Evolutionary conservation across 2,329 filamentous ascomycete genomes (phyloP), one percentile per base, ranked within the genome.

Genomic region (Nannizzia gypsea): DNA sequence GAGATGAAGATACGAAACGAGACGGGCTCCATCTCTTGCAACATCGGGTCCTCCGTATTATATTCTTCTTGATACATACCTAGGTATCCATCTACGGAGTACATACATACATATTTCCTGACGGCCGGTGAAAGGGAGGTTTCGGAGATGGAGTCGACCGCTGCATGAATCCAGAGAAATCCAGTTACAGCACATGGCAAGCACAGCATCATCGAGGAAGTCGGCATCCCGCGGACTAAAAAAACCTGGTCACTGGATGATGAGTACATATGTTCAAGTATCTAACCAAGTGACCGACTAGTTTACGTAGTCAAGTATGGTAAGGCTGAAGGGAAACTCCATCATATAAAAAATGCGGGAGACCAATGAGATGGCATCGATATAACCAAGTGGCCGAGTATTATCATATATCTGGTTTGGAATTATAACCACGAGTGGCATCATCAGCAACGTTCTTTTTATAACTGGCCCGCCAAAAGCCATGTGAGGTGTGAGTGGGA

Each of bases 401-500:
- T 24, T 3, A 46, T 15, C n/a, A 40, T 40, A n/a, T 13, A 8
- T 42, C 15, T 6, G n/a, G 20, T 8, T 22, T 46, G 42, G 42
- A 22, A 46, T 46, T 6, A 9, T 15, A 42, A 46, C 48, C 48
- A 52, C 48, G n/a, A 31, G 48, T 2, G 9, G 9, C 31, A 36
- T 8, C 48, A 42, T 42, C 38, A 17, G 26, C n/a, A 28, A n/a
- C 48, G 17, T 42, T 42, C 38, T 42, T 42, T 42, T 42, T 26
- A 28, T 31, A 28, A 31, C 26, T 52, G 26, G 22, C 26, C 48
- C 26, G 48, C 22, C 22, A n/a, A 24, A 26, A 31, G n/a, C 48
- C 48, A 52, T 52, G 48, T 52, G 48, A 52, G 48, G 48, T 52
- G 48, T 52, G 48, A 31, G 48, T 52, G 48, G 31, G 48, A 52